A percentile compares a stretch with the other conserved stretches of the same genome.
These are phyloP conservation scores for Diospyros lotus DNA, from an alignment of 148 eudicot genomes.

Conservation along the genomic window DNA sequence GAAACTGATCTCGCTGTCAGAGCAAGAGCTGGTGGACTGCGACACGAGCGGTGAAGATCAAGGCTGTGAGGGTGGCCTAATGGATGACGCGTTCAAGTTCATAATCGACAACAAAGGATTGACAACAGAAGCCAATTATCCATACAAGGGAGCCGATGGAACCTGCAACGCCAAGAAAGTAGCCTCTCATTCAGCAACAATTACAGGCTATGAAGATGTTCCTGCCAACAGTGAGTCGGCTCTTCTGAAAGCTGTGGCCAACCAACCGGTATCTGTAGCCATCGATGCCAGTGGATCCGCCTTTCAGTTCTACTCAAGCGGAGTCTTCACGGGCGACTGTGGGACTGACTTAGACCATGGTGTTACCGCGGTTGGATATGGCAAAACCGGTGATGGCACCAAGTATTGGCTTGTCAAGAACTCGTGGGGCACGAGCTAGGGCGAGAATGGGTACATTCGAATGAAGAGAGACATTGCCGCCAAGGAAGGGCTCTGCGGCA, in stretches of 20 bases:
- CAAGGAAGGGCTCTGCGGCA: constrained; percentile 43
- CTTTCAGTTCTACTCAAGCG: constrained; percentile 36
- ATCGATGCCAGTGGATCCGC: constrained; percentile 29
- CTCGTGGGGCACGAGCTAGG: constrained; percentile 49
- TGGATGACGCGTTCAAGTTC: constrained; percentile 35
- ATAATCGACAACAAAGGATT: constrained; percentile 35
- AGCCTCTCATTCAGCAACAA: constrained; percentile 6
- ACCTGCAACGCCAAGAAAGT: constrained; percentile 24
- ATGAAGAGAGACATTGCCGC: constrained; percentile 30
- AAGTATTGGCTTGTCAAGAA: constrained; percentile 51
- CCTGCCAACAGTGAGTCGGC: constrained; percentile 31
- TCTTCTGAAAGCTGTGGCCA: constrained; percentile 33
- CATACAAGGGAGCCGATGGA: constrained; percentile 34
- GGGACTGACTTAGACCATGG: constrained; percentile 37
- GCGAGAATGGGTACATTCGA: constrained; percentile 47
- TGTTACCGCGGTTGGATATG: constrained; percentile 22
- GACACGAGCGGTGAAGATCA: constrained; percentile 18
- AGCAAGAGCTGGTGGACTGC: constrained; percentile 57
- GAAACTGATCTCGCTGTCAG: constrained; percentile 40
- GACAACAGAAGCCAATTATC: constrained; percentile 46
- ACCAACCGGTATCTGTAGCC: constrained; percentile 47
- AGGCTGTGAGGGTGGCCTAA: constrained; percentile 41
- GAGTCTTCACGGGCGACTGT: constrained; percentile 37
- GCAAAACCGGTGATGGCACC: constrained; percentile 17
- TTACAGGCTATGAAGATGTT: constrained; percentile 40